phyloP scores from a whole-genome alignment of 2,329 filamentous ascomycete species.

The Fusarium sp. region DNA sequence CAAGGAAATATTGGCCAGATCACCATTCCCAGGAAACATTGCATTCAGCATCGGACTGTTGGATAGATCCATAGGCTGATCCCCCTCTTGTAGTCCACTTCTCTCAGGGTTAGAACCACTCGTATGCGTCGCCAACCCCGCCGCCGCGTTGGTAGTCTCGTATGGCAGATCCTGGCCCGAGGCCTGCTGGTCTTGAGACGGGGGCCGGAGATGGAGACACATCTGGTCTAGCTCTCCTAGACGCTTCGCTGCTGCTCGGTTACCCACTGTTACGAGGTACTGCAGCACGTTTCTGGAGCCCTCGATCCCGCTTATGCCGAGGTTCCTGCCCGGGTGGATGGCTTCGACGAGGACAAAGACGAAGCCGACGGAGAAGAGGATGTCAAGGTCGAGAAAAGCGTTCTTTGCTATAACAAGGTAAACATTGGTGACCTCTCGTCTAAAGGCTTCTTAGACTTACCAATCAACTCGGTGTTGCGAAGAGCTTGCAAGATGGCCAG shows the following conservation, averaged over 20 bases:
- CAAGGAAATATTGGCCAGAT: conserved; percentile 24
- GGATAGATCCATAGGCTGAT: not conserved
- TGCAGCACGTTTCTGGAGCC: conserved; percentile 19
- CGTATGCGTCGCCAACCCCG: not conserved
- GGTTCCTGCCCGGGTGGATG: conserved; percentile 10
- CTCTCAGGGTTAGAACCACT: not conserved
- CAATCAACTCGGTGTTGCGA: conserved; percentile 21
- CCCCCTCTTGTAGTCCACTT: not conserved
- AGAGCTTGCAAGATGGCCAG: conserved; percentile 22
- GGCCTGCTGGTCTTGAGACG: conserved; percentile 6
- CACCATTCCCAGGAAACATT: conserved; percentile 4
- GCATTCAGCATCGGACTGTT: not conserved
- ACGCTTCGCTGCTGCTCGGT: conserved; percentile 25
- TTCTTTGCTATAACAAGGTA: conserved; percentile 15
- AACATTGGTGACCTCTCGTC: not conserved
- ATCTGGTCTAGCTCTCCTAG: conserved; percentile 30
- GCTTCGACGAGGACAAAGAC: conserved; percentile 28
- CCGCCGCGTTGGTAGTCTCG: not conserved
- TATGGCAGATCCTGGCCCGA: conserved; percentile 9
- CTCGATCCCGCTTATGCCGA: conserved; percentile 19
- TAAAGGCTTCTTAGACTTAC: not conserved
- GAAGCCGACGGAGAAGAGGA: conserved; percentile 26
- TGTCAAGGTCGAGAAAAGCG: conserved; percentile 28
- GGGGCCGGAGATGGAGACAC: conserved; percentile 19
- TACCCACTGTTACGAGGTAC: conserved; percentile 24